Evolutionary conservation across 768 basidiomycete genomes (phyloP), one percentile per base, ranked within the genome.

Genomic region (Cystobasidium onofrii): DNA sequence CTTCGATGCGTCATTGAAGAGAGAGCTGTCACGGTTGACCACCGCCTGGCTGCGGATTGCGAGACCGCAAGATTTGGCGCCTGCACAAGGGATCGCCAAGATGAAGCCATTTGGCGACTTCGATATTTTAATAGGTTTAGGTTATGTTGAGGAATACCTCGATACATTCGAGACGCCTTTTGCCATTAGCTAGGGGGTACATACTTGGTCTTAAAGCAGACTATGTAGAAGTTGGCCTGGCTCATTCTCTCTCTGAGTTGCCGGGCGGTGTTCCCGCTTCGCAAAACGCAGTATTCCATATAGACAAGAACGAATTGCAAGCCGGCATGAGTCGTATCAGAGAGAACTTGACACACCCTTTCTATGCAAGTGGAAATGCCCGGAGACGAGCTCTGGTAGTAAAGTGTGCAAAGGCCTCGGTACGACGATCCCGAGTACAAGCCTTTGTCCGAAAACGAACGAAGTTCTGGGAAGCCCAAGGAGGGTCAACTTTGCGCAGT

Each of bases 291-390:
- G 85, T 82, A 29, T 99, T 92, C 83, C 86, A 94, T 18, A 87
- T 99, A 73, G 96, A 98, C 84, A 92, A 88, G 78, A 96, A 98
- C 80, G 96, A 98, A 80, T 82, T 97, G 62, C 86, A 87, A 4
- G 86, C 87, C 7, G 92, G 93, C 0, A 89, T 98, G 87, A 87
- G 87, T 50, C 86, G 91, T n/a, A 88, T 99, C 79, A 85, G 96
- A 10, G 88, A 91, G 76, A 98, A 96, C 78, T 87, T 98, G 55
- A 89, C 93, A 0, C 88, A 88, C 67, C 78, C 97, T 12, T 98
- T 97, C 82, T 91, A 91, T 78, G 86, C 85, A 0, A 86, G 88
- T 18, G 90, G 81, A 12, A 90, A 95, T 76, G 79, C 83, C 25
- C 84, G 84, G 50, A 85, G 89, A 20, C 83, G 92, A 3, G 82